phyloP scores from a whole-genome alignment of 441 rosid species.

The Viola pubescens region DNA sequence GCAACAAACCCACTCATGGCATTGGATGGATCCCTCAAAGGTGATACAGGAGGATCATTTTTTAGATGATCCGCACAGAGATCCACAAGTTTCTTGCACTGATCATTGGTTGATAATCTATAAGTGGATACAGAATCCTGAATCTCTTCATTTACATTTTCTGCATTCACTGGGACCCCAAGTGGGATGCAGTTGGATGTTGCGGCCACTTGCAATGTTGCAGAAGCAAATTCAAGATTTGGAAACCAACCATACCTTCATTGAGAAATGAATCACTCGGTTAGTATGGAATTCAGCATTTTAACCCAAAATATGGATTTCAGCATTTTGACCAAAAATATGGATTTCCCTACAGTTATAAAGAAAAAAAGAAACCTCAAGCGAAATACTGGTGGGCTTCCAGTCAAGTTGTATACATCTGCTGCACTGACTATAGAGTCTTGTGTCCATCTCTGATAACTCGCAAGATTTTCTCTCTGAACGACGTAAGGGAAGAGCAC shows the following conservation, averaged over 20 bases:
- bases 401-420: constrained; percentile 55
- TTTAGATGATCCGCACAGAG: constrained; percentile 24
- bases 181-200: constrained; percentile 28
- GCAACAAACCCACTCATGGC: constrained; percentile 18
- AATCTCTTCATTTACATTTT: constrained; percentile 28
- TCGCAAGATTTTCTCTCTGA: constrained; percentile 50
- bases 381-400: constrained; percentile 75
- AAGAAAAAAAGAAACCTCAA: constrained; percentile 54
- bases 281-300: constrained; percentile 8
- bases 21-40: constrained; percentile 15
- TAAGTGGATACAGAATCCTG: constrained; percentile 27
- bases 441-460: constrained; percentile 68
- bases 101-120: constrained; percentile 30
- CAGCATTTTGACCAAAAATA: neutral
- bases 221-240: constrained; percentile 33
- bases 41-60: constrained; percentile 20
- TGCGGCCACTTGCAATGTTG: constrained; percentile 29
- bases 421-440: constrained; percentile 49
- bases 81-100: constrained; percentile 27
- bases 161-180: constrained; percentile 31
- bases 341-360: constrained; percentile 14
- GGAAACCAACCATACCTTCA: constrained; percentile 98
- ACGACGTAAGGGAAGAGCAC: constrained; percentile 71
- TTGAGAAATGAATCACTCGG: constrained; percentile 15
- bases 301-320: no score